Base-by-base conservation (phyloP, 2,329 filamentous ascomycete genomes). In the Didymella keratinophila region DNA sequence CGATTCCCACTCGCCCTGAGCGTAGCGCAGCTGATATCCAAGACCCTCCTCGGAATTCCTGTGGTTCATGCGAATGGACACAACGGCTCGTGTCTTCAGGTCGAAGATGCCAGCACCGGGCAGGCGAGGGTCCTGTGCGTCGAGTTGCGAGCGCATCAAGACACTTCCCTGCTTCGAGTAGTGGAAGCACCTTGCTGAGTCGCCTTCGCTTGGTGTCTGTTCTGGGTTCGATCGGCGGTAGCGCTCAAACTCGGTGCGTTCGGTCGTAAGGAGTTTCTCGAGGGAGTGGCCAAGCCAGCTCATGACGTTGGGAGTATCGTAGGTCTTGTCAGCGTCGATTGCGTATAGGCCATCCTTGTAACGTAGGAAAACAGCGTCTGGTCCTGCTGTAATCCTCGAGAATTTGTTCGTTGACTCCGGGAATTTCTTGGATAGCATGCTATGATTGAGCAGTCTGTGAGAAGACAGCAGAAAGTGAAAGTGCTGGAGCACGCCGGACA, bases 81-180 rank as follows among this genome's bases (percentile, higher is more conserved):
- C 83, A 0, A 98, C 94, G 1, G 95, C 93, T 68, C 96, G 86
- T 0, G 95, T 99, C 80, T 99, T 99, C 59, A 99, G 80, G 76
- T 99, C 95, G 71, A 97, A 99, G 82, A 97, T 93, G 39, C 95
- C 95, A 5, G 89, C 91, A 0, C 95, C 95, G 0, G 94, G 95
- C 8, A 99, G 78, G 49, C 95, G 87, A 12, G 88, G 82, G 73
- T 99, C 95, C 68, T 95, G 80, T 0, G 95, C 95, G 74, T 99
- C 95, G 12, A 99, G 83, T 76, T 99, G 95, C 3, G 95, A 97
- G 41, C 96, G 88, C 87, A 99, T 92, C 74, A 99, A 83, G 67
- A 99, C 93, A 71, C 97, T 90, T 4, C 91, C 91, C 63, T 93
- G 82, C 0, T 87, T 91, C 3, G 92, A 93, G 76, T 95, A 99